Evolutionary conservation across 129 eudicot genomes (phyloP), one percentile per base, ranked within the genome.

Genomic region (Artemisia argyi): DNA sequence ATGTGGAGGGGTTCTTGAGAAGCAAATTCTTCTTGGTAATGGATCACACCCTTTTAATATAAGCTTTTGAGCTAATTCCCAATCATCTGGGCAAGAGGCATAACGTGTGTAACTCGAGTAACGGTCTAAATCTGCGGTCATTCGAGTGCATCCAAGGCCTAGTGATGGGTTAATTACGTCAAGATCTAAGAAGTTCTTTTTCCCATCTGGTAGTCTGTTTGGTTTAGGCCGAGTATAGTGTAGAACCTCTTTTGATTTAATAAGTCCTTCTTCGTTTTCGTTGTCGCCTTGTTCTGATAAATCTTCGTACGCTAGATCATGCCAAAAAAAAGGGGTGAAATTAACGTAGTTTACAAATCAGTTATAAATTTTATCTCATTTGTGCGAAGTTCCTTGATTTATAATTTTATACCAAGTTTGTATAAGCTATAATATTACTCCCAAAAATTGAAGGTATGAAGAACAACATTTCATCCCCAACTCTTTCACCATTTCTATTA

Each of bases 21-120:
- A 71, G 49, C 74, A 73, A 61, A 67, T 65, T 58, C 78, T 65
- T 78, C 78, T 72, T 56, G 78, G 82, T 47, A 78, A 72, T 49
- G 82, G 82, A 44, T 78, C 74, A 56, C 83, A 72, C 6, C 83
- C 78, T 56, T 52, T 65, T 14, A 79, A 42, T 22, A 73, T 47
- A 49, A 79, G 83, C 39, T 79, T 79, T 5, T 79, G 83, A 66
- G 83, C 78, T 7, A 79, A 44, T 19, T 79, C 78, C 70, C 74
- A 72, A 57, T 79, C 78, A 66, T 78, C 82, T 0, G 82, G 78
- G 60, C 78, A 78, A 11, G 42, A n/a, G 0, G 12, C 24, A 46
- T 53, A 19, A 1, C 14, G 63, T 35, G 72, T 47, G 74, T 79
- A 79, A 5, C 47, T 79, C 24, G 71, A 72, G 78, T 64, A 79